Evolutionary conservation across 2,329 filamentous ascomycete species (phyloP), one percentile per base, ranked within the genome.

Genomic region (Plectosphaerella cucumerina): DNA sequence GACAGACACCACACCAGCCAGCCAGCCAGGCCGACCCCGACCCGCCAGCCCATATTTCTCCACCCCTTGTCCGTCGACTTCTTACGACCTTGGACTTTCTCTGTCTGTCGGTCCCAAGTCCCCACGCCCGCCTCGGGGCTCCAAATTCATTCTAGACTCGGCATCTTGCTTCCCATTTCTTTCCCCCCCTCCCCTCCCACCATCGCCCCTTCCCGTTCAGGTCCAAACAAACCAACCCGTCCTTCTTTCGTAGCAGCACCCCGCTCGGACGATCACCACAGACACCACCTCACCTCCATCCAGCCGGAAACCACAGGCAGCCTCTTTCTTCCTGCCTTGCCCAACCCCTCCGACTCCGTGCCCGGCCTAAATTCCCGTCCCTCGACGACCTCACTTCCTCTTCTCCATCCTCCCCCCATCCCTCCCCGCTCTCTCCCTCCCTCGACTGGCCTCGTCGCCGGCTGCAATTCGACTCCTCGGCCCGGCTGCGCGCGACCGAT

Each of bases 111-210:
- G 26, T 31, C 26, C 26, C 26, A 17, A 47, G 45, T 47, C 45
- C 45, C 45, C 33, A 39, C 45, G 33, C 45, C 31, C 34, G 45
- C 34, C 45, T 47, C 35, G 45, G 39, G 45, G 45, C 45, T 47
- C 45, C 43, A 34, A 47, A 39, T 47, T 35, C 45, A 35, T 39
- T 47, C 45, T 37, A 47, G 45, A 47, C 45, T 47, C 45, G 34
- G 45, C 45, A 37, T 47, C 34, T 17, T 21, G 18, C 34, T 26
- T 23, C n/a, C 39, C 39, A 18, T 42, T 47, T 31, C 45, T 47
- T 33, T 23, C 18, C 45, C 18, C 20, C 26, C 44, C 26, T 47
- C 26, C 45, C 31, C 45, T 35, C 26, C 26, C 26, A 31, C 26
- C 26, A 31, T 11, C n/a, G n/a, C 26, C 26, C 26, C 26, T 31